A percentile compares a stretch with the other conserved stretches of the same genome.
These are phyloP conservation scores for Porcisia deanei DNA, from an alignment of 208 protist genomes.

Conservation along the genomic window DNA sequence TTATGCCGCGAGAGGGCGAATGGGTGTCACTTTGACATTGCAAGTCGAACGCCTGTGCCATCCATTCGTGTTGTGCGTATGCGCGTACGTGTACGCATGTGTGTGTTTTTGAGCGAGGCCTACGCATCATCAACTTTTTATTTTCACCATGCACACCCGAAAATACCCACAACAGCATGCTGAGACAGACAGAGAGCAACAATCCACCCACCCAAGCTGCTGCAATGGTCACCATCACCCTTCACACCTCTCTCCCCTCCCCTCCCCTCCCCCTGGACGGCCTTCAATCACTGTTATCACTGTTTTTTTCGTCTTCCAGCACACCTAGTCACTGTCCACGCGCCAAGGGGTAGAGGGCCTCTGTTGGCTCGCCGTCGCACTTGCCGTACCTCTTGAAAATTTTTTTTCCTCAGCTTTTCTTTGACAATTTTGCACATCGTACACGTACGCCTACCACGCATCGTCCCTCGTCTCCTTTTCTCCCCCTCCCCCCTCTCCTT, in stretches of 20 bases:
- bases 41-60: background rate
- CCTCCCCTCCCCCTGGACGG: too few relatives aligned
- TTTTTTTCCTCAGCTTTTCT: too few relatives aligned
- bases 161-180: too few relatives aligned
- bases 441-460: too few relatives aligned
- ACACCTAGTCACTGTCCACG: too few relatives aligned
- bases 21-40: background rate
- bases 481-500: background rate
- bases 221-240: background rate
- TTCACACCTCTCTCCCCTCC: too few relatives aligned
- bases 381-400: too few relatives aligned
- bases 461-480: background rate
- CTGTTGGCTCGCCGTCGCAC: too few relatives aligned
- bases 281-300: background rate
- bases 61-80: background rate
- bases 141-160: slow-evolving; percentile 1
- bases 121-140: background rate
- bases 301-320: too few relatives aligned
- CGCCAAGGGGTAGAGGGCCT: too few relatives aligned
- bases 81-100: too few relatives aligned
- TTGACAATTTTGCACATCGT: too few relatives aligned
- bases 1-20: background rate
- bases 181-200: background rate
- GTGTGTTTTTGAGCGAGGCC: background rate
- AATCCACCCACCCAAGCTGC: background rate